Evolutionary conservation across 352 stramenopile species (phyloP).

Genomic region (Pythium volutum): DNA sequence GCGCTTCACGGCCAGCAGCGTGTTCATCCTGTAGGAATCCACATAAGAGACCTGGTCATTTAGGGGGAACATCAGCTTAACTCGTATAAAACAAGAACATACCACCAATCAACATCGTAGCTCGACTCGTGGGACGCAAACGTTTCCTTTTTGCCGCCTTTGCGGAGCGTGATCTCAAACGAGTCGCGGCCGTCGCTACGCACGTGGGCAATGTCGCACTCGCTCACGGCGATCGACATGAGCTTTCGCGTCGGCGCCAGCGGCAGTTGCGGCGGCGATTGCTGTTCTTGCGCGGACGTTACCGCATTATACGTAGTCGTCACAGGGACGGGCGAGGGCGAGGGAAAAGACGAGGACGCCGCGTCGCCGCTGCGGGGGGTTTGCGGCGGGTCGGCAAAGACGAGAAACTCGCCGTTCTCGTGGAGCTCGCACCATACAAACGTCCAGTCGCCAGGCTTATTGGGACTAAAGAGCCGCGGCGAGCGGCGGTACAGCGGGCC

Average conservation of each 20-base stretch:
- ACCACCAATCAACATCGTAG: constrained; percentile 88
- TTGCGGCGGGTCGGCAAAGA: constrained; percentile 52
- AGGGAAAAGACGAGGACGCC: background rate
- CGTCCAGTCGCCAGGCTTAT: constrained; percentile 73
- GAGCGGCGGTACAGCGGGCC: constrained; percentile 70
- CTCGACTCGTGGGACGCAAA: constrained; percentile 83
- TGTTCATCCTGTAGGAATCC: constrained; percentile 82
- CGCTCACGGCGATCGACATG: constrained; percentile 46
- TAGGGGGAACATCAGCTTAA: background rate
- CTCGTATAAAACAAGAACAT: constrained; percentile 16
- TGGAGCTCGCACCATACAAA: constrained; percentile 79
- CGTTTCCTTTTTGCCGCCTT: constrained; percentile 66
- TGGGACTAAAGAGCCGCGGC: constrained; percentile 67
- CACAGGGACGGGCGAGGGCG: background rate
- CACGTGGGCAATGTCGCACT: constrained; percentile 79
- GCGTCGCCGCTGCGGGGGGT: background rate
- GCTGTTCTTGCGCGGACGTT: background rate
- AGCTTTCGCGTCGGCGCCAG: constrained; percentile 43
- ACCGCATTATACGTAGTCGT: too few relatives aligned
- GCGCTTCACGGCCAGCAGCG: constrained; percentile 71
- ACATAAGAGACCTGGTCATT: too few relatives aligned
- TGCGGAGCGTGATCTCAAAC: constrained; percentile 67
- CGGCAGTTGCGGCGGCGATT: background rate
- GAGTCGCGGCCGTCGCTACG: constrained; percentile 80
- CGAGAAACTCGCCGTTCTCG: constrained; percentile 59